A percentile compares a stretch with the other conserved stretches of the same genome.
These are phyloP conservation scores for Batkoa obscura DNA, from an alignment of 371 early-diverging fungal species.

Conservation along the genomic window DNA sequence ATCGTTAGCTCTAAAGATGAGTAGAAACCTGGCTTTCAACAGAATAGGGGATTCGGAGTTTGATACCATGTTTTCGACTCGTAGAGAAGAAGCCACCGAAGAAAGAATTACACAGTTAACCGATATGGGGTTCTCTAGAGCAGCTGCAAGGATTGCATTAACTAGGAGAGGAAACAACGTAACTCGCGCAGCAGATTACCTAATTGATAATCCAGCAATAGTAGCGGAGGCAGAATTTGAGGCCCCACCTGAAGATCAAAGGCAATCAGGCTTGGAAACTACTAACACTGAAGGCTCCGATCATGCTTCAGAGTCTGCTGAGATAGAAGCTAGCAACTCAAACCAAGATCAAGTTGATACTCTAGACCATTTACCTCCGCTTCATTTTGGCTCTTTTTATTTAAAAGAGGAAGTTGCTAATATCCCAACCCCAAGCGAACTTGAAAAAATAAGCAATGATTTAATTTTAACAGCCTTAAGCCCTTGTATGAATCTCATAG, in stretches of 20 bases:
- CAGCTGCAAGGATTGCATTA: slow-evolving; percentile 62
- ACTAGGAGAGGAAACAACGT: slow-evolving; percentile 60
- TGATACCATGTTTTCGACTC: slow-evolving; percentile 12
- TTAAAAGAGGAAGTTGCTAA: no score
- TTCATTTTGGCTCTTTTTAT: no score
- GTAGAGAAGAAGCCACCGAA: slow-evolving; percentile 27
- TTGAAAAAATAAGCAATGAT: no score
- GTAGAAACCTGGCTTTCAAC: slow-evolving; percentile 7
- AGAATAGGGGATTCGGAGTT: slow-evolving; percentile 7
- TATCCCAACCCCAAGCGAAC: no score
- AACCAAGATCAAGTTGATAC: no score
- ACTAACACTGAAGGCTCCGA: slow-evolving; percentile 9
- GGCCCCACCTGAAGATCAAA: slow-evolving; percentile 5
- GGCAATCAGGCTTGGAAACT: slow-evolving; percentile 5
- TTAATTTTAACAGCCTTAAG: no score
- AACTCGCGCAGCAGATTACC: slow-evolving; percentile 70
- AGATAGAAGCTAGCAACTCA: neutral
- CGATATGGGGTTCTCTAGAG: slow-evolving; percentile 81
- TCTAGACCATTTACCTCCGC: no score
- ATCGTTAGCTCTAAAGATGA: slow-evolving; percentile 29
- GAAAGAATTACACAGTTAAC: slow-evolving; percentile 47
- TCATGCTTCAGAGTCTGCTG: neutral
- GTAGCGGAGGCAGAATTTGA: slow-evolving; percentile 14
- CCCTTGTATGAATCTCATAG: no score
- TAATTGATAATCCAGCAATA: slow-evolving; percentile 60